Base-by-base conservation (phyloP, 164 flowering plant genomes). In the Dillenia turbinata region DNA sequence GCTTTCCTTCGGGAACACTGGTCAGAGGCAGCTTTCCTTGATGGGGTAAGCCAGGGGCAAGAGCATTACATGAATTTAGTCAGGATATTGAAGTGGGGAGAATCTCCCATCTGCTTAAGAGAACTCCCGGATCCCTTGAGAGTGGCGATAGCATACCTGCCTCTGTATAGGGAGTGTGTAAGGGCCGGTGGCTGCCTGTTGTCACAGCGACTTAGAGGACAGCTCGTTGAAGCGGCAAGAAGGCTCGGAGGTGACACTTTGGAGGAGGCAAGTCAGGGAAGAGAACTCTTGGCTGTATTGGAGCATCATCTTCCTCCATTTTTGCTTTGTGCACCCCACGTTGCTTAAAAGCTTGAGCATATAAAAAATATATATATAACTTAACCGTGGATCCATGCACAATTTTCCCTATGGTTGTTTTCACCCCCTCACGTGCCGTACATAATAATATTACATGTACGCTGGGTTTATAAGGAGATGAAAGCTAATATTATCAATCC, bases 261-360 rank as follows among this genome's bases (percentile, higher is more conserved):
- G 1, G 88, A 80, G 47, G 88, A 76, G 67, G 73, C 66, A 43
- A 68, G 73, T 61, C 85, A 81, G 44, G 78, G 83, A 51, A 66
- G 66, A 62, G 86, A 89, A 63, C 85, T 92, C 16, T 61, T 92
- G 68, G 80, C 80, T 54, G 71, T 81, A 71, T 73, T 92, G 83
- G 91, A 89, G 82, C 95, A 78, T 67, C 82, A 88, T 62, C 90
- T 89, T 63, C 96, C 92, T 12, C 83, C 85, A 55, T 89, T 86
- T 82, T 87, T 91, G 74, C 71, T 81, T 22, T 54, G 54, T 33
- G 53, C 72, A 33, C 49, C 61, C 15, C 56, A 56, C 16, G 54
- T 69, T 60, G 68, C 62, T 47, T 75, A 66, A 33, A 33, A 33
- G 40, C 40, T 33, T 33, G 40, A 5, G 40, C 40, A 33, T 33